Conservation (phyloP, 1,284 basidiomycete genomes). For the Limonomyces culmigenus region DNA sequence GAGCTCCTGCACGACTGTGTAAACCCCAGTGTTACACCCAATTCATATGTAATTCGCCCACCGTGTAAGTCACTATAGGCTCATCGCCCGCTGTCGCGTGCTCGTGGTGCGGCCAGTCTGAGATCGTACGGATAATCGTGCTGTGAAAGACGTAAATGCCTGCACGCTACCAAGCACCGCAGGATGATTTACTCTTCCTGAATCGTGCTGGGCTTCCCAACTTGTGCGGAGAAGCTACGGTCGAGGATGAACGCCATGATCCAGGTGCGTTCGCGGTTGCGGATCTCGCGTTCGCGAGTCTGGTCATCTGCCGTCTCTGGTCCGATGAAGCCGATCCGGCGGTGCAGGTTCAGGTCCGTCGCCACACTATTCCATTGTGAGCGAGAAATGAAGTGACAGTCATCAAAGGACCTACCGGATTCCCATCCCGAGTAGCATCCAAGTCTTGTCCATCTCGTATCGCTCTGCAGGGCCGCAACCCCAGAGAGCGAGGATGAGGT, state of each 20-base stretch:
- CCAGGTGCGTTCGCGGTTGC: conserved; percentile 92
- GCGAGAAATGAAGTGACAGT: conserved; percentile 20
- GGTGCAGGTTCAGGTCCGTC: conserved; percentile 88
- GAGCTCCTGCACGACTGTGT: no score
- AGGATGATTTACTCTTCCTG: conserved; percentile 87
- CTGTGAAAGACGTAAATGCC: conserved; percentile 52
- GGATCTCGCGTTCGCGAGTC: conserved; percentile 65
- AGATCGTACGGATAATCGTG: conserved; percentile 45
- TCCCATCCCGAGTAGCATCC: conserved; percentile 78
- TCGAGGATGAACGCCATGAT: conserved; percentile 83
- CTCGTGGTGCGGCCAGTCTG: conserved; percentile 44
- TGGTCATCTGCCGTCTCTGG: conserved; percentile 62
- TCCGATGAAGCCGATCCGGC: conserved; percentile 60
- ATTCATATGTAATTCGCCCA: no score
- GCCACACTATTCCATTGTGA: no score
- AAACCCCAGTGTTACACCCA: no score
- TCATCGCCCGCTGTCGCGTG: no score
- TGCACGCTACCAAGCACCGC: no score
- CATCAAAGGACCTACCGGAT: conserved; percentile 39
- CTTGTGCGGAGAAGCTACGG: conserved; percentile 80
- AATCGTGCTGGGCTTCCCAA: conserved; percentile 80
- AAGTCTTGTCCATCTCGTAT: conserved; percentile 94
- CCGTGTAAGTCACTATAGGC: no score
- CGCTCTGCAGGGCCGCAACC: conserved; percentile 84
- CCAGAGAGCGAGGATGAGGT: conserved; percentile 70